phyloP scores from a whole-genome alignment of 2,329 filamentous ascomycete genomes.

The Scedosporium apiospermum region DNA sequence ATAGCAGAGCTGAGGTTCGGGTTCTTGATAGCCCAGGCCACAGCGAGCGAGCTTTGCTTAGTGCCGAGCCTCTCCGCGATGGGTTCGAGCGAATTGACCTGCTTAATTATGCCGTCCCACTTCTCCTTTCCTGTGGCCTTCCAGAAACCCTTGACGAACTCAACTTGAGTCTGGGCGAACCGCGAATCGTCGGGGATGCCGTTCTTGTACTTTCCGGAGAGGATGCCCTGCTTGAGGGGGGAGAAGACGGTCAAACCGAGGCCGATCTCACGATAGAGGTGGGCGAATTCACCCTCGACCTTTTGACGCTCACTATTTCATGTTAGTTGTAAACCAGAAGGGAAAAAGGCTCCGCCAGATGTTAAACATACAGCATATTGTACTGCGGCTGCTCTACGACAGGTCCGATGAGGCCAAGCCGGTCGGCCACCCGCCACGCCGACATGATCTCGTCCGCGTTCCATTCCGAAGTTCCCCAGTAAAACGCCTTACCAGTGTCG shows the following conservation, averaged over 20 bases:
- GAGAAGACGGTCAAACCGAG: constrained; percentile 55
- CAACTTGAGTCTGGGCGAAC: constrained; percentile 43
- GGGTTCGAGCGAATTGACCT: constrained; percentile 48
- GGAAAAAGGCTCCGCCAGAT: not conserved
- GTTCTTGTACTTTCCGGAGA: constrained; percentile 60
- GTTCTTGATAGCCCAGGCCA: constrained; percentile 56
- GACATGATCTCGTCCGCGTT: constrained; percentile 54
- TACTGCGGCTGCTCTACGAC: constrained; percentile 59
- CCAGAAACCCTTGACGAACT: constrained; percentile 45
- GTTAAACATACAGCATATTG: constrained; percentile 41
- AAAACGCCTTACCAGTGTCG: constrained; percentile 56
- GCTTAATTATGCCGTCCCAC: constrained; percentile 47
- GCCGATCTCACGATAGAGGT: constrained; percentile 50
- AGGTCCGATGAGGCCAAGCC: constrained; percentile 51
- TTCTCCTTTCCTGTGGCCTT: constrained; percentile 38
- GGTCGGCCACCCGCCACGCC: constrained; percentile 52
- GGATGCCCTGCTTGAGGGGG: constrained; percentile 46
- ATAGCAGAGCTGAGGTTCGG: constrained; percentile 52
- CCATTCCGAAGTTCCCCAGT: constrained; percentile 65
- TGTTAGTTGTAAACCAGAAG: not conserved
- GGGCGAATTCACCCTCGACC: constrained; percentile 54
- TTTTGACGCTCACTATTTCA: constrained; percentile 34
- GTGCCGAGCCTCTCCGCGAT: constrained; percentile 57
- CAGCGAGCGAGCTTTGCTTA: constrained; percentile 44
- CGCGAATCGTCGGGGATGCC: constrained; percentile 52